Evolutionary conservation across 768 basidiomycete species (phyloP).

Genomic region (Cytidiella melzeri): DNA sequence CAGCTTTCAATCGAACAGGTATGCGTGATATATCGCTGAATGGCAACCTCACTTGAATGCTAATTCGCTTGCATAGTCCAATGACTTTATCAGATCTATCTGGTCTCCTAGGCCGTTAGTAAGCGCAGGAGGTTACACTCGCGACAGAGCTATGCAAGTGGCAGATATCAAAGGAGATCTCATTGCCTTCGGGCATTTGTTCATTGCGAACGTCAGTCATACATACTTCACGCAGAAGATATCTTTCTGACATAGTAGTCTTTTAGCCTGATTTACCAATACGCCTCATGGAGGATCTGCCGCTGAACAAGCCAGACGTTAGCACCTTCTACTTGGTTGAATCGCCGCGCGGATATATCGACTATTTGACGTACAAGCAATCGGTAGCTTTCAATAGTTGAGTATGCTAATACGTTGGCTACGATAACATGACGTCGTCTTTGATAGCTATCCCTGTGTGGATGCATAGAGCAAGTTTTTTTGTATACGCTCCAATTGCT

Average conservation of each 20-base stretch:
- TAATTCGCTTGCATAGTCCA: slow-evolving; percentile 10
- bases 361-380: slow-evolving; percentile 10
- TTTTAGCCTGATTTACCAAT: slow-evolving; percentile 12
- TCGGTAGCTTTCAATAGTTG: too few species aligned
- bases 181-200: slow-evolving; percentile 6
- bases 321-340: slow-evolving; percentile 6
- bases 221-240: neutral
- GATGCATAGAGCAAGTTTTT: too few species aligned
- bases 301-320: slow-evolving; percentile 3
- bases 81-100: slow-evolving; percentile 22
- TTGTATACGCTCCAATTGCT: too few species aligned
- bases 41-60: neutral
- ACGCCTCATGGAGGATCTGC: slow-evolving; percentile 11
- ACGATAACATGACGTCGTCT: too few species aligned
- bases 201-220: slow-evolving; percentile 12
- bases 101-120: slow-evolving; percentile 16
- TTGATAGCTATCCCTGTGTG: too few species aligned
- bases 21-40: neutral
- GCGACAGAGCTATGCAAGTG: slow-evolving; percentile 13
- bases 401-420: too few species aligned
- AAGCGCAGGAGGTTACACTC: slow-evolving; percentile 19
- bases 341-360: slow-evolving; percentile 10
- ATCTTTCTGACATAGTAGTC: neutral
- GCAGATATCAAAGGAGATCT: slow-evolving; percentile 14
- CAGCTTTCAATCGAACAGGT: slow-evolving; percentile 16